Percentiles rank a stretch among this genome's conserved stretches.
These are phyloP conservation scores for Suillus plorans DNA, from an alignment of 768 basidiomycete species.

Conservation along the genomic window DNA sequence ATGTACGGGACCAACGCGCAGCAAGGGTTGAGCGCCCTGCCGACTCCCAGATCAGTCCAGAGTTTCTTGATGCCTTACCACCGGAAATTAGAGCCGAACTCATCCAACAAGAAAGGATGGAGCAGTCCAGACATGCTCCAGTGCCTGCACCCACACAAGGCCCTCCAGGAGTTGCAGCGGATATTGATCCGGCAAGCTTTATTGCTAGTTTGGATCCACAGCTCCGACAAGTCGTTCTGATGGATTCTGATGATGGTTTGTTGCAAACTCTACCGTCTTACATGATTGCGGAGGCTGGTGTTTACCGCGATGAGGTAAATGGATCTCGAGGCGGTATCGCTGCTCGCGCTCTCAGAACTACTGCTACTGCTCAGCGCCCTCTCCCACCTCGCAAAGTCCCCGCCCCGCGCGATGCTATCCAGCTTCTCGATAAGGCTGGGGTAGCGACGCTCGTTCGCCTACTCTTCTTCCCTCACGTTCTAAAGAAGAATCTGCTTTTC, in stretches of 20 bases:
- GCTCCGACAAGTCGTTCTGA: constrained; percentile 85
- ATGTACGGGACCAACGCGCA: constrained; percentile 88
- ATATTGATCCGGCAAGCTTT: constrained; percentile 88
- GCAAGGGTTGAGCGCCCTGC: constrained; percentile 70
- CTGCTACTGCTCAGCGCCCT: constrained; percentile 23
- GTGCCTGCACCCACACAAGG: constrained; percentile 33
- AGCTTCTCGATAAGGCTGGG: constrained; percentile 87
- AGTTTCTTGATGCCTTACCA: constrained; percentile 95
- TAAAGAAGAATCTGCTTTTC: constrained; percentile 82
- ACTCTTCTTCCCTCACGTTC: constrained; percentile 93
- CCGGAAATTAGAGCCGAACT: constrained; percentile 97
- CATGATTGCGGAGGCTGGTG: constrained; percentile 82
- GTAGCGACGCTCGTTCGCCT: constrained; percentile 88
- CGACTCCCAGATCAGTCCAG: constrained; percentile 88
- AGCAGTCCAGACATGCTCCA: constrained; percentile 61
- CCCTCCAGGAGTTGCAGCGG: constrained; percentile 47
- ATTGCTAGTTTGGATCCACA: constrained; percentile 89
- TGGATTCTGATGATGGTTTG: constrained; percentile 87
- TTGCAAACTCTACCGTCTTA: constrained; percentile 79
- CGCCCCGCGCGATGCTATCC: constrained; percentile 81
- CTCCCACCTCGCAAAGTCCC: constrained; percentile 47
- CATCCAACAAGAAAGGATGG: constrained; percentile 89
- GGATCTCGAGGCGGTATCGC: constrained; percentile 28
- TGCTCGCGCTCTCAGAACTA: constrained; percentile 16
- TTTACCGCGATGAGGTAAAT: constrained; percentile 58